Evolutionary conservation across 345 rosid species (phyloP), one percentile per base, ranked within the genome.

Genomic region (Aurinia saxatilis): DNA sequence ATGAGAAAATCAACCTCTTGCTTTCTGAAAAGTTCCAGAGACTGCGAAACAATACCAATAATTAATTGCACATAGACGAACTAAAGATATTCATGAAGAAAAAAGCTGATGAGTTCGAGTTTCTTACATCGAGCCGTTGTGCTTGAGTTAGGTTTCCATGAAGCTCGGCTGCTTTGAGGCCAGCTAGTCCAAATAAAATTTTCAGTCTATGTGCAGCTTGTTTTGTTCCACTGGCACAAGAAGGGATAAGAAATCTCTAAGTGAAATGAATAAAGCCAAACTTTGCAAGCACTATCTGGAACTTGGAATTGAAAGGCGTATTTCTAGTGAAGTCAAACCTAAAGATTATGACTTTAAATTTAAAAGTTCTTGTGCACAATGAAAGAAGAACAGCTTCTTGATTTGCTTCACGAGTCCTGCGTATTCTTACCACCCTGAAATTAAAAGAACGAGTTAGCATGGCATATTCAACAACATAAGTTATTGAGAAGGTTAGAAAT

Each of bases 101-200:
- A 21, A 21, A 21, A 1, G 9, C 36, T 45, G 9, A 46, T 11
- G 57, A 23, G 30, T 23, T 29, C 38, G 44, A 66, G 75, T 35
- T 23, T 74, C 96, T 80, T 73, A 93, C 99, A 75, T 87, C 96
- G 71, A 93, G 91, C 23, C 97, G 95, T 65, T 93, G 99, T 50
- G 83, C 78, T 80, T 93, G 99, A 14, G 99, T 93, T 59, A 90
- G 97, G 77, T 93, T 88, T 74, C 97, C 96, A 76, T 90, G 99
- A 75, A 93, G 97, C 82, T 90, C 99, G 30, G 96, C 91, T 49
- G 96, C 97, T 80, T 81, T 81, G 50, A 81, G 79, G 36, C 95
- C 92, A 57, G 85, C 83, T 63, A 93, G 75, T 68, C 89, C 95
- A 65, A 93, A 93, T 64, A 87, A 72, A 78, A 93, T 90, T 82